Percentiles rank a stretch among this genome's conserved stretches.
These are phyloP conservation scores for Trichosporon coremiiforme DNA, from an alignment of 1,284 basidiomycete species.

Conservation along the genomic window DNA sequence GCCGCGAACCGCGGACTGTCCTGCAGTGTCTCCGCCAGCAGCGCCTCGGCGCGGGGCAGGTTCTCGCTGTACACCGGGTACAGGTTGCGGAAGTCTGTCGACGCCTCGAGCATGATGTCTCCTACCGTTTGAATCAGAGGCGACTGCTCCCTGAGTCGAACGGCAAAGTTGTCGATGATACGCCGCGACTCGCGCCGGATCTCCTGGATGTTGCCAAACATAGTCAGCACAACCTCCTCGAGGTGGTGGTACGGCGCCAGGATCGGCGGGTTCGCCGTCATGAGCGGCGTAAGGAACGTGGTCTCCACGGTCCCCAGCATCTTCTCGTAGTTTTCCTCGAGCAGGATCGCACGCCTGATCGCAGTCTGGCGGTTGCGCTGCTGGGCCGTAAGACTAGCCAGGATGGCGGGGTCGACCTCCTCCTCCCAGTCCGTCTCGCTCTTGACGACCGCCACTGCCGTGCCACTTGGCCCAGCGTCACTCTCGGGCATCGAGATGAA, in stretches of 20 bases:
- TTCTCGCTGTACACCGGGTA: slow-evolving; percentile 86
- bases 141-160: slow-evolving; percentile 82
- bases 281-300: slow-evolving; percentile 76
- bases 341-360: slow-evolving; percentile 86
- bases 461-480: slow-evolving; percentile 12
- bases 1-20: slow-evolving; percentile 77
- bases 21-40: slow-evolving; percentile 80
- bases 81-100: slow-evolving; percentile 79
- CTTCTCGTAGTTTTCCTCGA: slow-evolving; percentile 86
- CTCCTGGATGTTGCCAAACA: slow-evolving; percentile 85
- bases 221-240: slow-evolving; percentile 78
- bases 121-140: slow-evolving; percentile 84
- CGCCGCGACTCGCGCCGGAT: slow-evolving; percentile 77
- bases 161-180: slow-evolving; percentile 79
- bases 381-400: slow-evolving; percentile 68
- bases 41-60: slow-evolving; percentile 80
- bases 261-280: slow-evolving; percentile 69
- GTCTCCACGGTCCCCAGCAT: slow-evolving; percentile 84
- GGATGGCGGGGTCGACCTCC: slow-evolving; percentile 68
- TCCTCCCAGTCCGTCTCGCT: slow-evolving; percentile 65
- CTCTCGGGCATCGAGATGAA: slow-evolving; percentile 37
- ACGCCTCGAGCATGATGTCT: slow-evolving; percentile 84
- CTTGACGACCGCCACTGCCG: background rate
- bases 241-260: slow-evolving; percentile 65
- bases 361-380: slow-evolving; percentile 86